These are phyloP conservation scores for Pinus albicaulis DNA, from an alignment of 75 land plant species.

Conservation along the genomic window DNA sequence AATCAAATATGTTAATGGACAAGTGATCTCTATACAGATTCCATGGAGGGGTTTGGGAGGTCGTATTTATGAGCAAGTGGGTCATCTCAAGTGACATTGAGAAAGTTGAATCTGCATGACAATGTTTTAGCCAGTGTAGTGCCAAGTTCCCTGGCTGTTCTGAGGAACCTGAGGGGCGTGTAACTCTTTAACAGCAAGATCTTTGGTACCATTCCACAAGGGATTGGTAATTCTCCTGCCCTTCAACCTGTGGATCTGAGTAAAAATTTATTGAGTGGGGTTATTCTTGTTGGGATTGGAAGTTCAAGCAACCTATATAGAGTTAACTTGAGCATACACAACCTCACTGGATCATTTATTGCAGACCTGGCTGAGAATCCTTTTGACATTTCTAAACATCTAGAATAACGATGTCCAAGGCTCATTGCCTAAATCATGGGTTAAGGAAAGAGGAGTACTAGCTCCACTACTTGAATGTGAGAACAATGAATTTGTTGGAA, in stretches of 20 bases:
- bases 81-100: conserved; percentile 64
- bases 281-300: conserved; percentile 34
- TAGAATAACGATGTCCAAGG: conserved; percentile 55
- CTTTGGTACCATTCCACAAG: conserved; percentile 64
- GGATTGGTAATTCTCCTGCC: conserved; percentile 34
- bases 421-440: conserved; percentile 47
- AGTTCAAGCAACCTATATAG: conserved; percentile 56
- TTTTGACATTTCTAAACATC: conserved; percentile 44
- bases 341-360: conserved; percentile 42
- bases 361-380: conserved; percentile 26
- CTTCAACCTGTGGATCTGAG: conserved; percentile 75
- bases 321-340: conserved; percentile 73
- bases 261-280: conserved; percentile 50
- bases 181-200: conserved; percentile 74
- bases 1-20: conserved; percentile 77
- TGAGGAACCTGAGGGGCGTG: conserved; percentile 68
- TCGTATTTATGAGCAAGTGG: conserved; percentile 55
- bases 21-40: conserved; percentile 76
- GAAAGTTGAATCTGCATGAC: conserved; percentile 88
- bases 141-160: conserved; percentile 61
- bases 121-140: conserved; percentile 60
- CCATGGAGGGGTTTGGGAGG: conserved; percentile 82
- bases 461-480: conserved; percentile 37
- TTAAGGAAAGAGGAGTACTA: conserved; percentile 14
- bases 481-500: conserved; percentile 34